Conservation (phyloP, 73 alveolate genomes). For the Urostyla sp. region DNA sequence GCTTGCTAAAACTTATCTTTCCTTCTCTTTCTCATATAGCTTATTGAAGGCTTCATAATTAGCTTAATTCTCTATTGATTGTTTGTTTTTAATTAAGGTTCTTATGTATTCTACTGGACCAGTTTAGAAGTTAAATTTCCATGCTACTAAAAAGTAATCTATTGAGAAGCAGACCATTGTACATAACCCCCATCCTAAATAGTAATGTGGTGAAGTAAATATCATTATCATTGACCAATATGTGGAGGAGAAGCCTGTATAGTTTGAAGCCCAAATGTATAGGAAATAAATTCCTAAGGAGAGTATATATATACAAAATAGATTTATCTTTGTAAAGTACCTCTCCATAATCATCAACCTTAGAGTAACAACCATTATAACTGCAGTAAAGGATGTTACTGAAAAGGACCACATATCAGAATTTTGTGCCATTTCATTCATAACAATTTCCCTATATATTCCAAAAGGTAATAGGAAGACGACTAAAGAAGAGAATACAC, state of each 20-base stretch:
- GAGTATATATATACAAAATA: slow-evolving; percentile 52
- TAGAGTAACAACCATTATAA: slow-evolving; percentile 73
- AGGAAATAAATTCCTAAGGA: slow-evolving; percentile 71
- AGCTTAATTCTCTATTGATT: slow-evolving; percentile 1
- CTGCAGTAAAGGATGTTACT: slow-evolving; percentile 70
- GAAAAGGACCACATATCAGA: slow-evolving; percentile 74
- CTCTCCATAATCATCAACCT: slow-evolving; percentile 62
- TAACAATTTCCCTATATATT: slow-evolving; percentile 7
- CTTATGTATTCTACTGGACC: slow-evolving; percentile 27
- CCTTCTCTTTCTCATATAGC: slow-evolving; percentile 54
- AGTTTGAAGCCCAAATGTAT: slow-evolving; percentile 64
- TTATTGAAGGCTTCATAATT: slow-evolving; percentile 80
- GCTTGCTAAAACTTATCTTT: background rate
- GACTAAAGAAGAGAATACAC: slow-evolving; percentile 62
- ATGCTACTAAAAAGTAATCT: slow-evolving; percentile 9
- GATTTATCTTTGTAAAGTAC: slow-evolving; percentile 65
- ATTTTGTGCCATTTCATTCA: slow-evolving; percentile 52
- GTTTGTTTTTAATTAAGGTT: background rate
- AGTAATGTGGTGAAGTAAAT: slow-evolving; percentile 39
- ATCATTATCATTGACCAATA: slow-evolving; percentile 1
- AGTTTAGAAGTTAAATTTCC: background rate
- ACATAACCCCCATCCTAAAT: slow-evolving; percentile 31
- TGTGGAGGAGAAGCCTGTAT: slow-evolving; percentile 33
- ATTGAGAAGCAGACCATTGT: background rate
- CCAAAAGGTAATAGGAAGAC: slow-evolving; percentile 64